A percentile compares a stretch with the other conserved stretches of the same genome.
Conservation (phyloP, 1,284 basidiomycete genomes). For the Peniophora sp. region DNA sequence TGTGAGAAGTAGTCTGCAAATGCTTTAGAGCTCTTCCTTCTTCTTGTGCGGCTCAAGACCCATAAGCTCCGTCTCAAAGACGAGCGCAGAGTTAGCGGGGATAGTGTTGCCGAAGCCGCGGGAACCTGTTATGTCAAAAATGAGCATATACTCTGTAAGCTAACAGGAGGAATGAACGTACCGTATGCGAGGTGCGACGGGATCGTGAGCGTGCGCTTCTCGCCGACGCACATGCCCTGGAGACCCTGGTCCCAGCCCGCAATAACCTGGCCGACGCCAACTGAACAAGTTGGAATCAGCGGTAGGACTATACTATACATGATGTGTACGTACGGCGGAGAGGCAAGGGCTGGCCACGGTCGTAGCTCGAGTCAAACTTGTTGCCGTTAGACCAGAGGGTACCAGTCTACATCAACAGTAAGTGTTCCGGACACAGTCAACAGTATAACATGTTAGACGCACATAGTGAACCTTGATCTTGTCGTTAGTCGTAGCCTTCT, state of each 20-base stretch:
- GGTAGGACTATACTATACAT: background rate
- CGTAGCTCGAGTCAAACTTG: constrained; percentile 78
- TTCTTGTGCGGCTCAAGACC: constrained; percentile 31
- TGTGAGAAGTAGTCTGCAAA: background rate
- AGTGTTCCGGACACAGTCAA: background rate
- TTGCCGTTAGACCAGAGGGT: constrained; percentile 63
- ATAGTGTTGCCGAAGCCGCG: constrained; percentile 75
- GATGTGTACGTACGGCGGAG: constrained; percentile 48
- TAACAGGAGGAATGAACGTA: constrained; percentile 27
- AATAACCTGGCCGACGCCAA: constrained; percentile 78
- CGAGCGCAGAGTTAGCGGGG: constrained; percentile 76
- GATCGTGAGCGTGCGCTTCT: constrained; percentile 89
- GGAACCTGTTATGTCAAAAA: constrained; percentile 42
- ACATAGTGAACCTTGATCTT: constrained; percentile 74
- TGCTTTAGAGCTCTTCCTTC: constrained; percentile 29
- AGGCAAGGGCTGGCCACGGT: constrained; percentile 60
- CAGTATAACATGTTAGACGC: constrained; percentile 23
- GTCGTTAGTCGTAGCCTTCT: constrained; percentile 59
- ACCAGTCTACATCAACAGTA: constrained; percentile 48
- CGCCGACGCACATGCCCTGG: constrained; percentile 79
- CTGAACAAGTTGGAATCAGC: constrained; percentile 26
- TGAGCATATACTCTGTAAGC: background rate
- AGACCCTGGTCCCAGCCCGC: constrained; percentile 78
- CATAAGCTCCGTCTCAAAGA: constrained; percentile 85
- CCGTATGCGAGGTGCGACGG: constrained; percentile 77